These are phyloP conservation scores for Neocallimastix lanati DNA, from an alignment of 192 early-diverging fungal genomes.

Conservation along the genomic window DNA sequence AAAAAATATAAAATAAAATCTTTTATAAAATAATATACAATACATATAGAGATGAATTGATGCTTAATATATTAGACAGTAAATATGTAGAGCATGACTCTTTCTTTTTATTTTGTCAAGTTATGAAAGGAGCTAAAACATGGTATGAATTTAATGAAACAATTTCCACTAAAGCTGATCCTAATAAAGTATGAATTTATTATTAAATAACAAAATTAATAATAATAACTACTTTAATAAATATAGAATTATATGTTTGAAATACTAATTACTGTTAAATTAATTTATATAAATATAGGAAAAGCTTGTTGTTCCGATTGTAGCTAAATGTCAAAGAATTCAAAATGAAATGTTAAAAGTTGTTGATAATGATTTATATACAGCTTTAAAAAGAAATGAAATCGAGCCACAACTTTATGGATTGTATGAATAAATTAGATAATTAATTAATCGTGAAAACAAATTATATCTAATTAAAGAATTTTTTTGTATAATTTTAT, in stretches of 20 bases:
- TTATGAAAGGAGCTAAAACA: slow-evolving; percentile 60
- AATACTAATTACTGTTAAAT: no score
- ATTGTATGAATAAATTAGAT: slow-evolving; percentile 27
- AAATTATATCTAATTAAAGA: no score
- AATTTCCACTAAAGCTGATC: background rate
- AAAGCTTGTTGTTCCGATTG: slow-evolving; percentile 42
- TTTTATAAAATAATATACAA: background rate
- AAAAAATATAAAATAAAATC: no score
- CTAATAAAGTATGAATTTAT: background rate
- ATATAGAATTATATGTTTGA: no score
- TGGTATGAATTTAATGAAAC: slow-evolving; percentile 65
- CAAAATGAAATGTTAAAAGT: slow-evolving; percentile 47
- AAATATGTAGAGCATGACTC: slow-evolving; percentile 76
- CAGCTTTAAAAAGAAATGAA: slow-evolving; percentile 46
- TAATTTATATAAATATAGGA: slow-evolving; percentile 3
- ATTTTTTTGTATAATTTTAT: background rate
- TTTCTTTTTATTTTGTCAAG: slow-evolving; percentile 54
- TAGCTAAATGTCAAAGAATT: slow-evolving; percentile 50
- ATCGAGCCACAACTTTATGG: slow-evolving; percentile 94
- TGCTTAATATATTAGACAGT: slow-evolving; percentile 30
- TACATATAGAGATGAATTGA: background rate
- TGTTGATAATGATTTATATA: slow-evolving; percentile 52
- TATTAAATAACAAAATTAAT: no score
- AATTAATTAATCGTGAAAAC: no score
- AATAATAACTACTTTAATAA: background rate